A percentile compares a stretch with the other conserved stretches of the same genome.
Conservation (phyloP, 2,329 filamentous ascomycete species). For the Pezicula carpinea region DNA sequence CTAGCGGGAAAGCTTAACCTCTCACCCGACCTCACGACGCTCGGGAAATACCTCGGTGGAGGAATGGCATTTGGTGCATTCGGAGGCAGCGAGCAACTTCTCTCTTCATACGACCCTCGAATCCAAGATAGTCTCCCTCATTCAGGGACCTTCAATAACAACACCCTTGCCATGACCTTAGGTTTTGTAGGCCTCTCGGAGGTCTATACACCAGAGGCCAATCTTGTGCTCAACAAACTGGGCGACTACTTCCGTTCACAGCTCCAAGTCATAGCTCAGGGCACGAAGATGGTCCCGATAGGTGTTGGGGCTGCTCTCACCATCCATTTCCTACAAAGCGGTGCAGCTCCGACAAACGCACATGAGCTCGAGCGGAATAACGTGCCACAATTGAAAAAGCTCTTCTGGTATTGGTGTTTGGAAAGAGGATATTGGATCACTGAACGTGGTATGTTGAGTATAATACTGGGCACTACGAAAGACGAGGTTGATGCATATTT, state of each 20-base stretch:
- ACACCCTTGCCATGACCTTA: constrained; percentile 49
- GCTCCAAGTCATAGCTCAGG: constrained; percentile 1
- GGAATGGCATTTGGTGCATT: constrained; percentile 63
- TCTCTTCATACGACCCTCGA: constrained; percentile 50
- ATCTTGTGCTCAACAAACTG: constrained; percentile 1
- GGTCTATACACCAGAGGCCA: constrained; percentile 3
- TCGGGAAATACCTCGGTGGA: constrained; percentile 63
- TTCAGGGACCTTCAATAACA: constrained; percentile 65
- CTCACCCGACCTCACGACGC: constrained; percentile 54
- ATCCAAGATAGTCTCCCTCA: constrained; percentile 40
- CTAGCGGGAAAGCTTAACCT: constrained; percentile 38
- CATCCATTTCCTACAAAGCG: constrained; percentile 4
- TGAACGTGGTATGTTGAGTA: constrained; percentile 5
- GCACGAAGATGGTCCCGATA: constrained; percentile 6
- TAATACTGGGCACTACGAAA: constrained; percentile 6
- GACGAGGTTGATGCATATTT: constrained; percentile 5
- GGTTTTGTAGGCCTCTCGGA: constrained; percentile 5
- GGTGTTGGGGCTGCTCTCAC: constrained; percentile 2
- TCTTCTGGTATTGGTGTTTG: constrained; percentile 10
- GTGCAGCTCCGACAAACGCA: neutral
- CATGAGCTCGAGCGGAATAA: too few relatives aligned
- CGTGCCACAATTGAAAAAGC: constrained; percentile 3
- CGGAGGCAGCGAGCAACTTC: constrained; percentile 53
- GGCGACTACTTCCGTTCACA: constrained; percentile 4
- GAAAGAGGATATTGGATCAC: constrained; percentile 9